Percentiles rank a stretch among this genome's conserved stretches.
Conservation (phyloP, 768 basidiomycete species). For the Tricholoma sp. region DNA sequence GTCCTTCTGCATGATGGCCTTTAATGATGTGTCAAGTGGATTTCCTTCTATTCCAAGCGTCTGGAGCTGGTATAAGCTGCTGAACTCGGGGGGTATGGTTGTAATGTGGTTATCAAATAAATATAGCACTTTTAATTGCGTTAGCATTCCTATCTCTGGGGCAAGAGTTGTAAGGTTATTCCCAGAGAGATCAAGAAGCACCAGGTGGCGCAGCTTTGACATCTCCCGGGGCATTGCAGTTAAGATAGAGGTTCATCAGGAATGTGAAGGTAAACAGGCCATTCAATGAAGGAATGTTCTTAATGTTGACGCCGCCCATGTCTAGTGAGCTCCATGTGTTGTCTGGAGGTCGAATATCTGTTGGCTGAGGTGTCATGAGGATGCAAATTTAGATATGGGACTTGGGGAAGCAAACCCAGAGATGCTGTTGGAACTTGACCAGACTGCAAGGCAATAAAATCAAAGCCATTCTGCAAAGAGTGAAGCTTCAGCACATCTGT, state of each 20-base stretch:
- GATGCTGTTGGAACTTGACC: no score
- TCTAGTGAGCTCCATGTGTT: slow-evolving; percentile 90
- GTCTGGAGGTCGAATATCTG: slow-evolving; percentile 58
- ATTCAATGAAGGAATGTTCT: slow-evolving; percentile 76
- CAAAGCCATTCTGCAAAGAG: no score
- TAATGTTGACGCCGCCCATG: slow-evolving; percentile 93
- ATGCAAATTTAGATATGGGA: no score
- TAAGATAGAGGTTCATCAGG: slow-evolving; percentile 92
- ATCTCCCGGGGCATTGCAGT: slow-evolving; percentile 89
- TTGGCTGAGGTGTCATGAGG: slow-evolving; percentile 62
- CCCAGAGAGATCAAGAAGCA: slow-evolving; percentile 86
- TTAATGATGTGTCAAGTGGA: slow-evolving; percentile 74
- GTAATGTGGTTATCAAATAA: slow-evolving; percentile 94
- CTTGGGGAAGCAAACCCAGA: no score
- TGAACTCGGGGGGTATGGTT: slow-evolving; percentile 82
- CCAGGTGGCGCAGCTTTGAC: slow-evolving; percentile 76
- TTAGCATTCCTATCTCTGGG: slow-evolving; percentile 86
- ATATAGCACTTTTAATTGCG: slow-evolving; percentile 84
- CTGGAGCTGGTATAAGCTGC: slow-evolving; percentile 86
- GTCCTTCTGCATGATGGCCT: slow-evolving; percentile 85
- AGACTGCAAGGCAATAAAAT: no score
- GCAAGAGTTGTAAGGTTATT: slow-evolving; percentile 79
- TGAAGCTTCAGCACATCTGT: no score
- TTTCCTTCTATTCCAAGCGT: slow-evolving; percentile 98
- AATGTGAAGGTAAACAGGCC: slow-evolving; percentile 86